Conservation (phyloP, 495 filamentous ascomycete genomes). For the Talaromyces ruber region DNA sequence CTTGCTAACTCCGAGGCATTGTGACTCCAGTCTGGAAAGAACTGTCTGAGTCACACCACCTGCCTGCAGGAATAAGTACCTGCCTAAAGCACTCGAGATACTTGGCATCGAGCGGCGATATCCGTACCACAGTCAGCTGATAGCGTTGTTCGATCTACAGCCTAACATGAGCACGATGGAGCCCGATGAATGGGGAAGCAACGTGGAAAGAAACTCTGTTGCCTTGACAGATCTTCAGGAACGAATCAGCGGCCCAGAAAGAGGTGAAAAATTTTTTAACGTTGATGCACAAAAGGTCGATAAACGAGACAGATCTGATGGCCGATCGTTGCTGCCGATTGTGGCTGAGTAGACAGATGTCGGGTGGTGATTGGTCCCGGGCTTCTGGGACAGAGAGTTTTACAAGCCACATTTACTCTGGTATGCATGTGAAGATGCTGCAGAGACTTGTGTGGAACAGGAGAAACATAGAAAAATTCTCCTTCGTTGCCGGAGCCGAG, state of each 20-base stretch:
- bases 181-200: not conserved
- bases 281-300: not conserved
- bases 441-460: not conserved
- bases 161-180: not conserved
- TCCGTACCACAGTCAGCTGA: not conserved
- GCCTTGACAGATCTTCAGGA: not conserved
- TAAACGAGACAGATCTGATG: not conserved
- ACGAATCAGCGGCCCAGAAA: not conserved
- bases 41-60: not conserved
- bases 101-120: not conserved
- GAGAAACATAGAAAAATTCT: not conserved
- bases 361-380: not conserved
- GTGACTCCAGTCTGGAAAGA: not conserved
- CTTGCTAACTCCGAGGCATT: not conserved
- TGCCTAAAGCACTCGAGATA: not conserved
- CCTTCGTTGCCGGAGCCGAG: not conserved
- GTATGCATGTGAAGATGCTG: not conserved
- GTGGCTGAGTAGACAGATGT: not conserved
- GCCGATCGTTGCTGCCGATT: not conserved
- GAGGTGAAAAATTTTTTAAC: not conserved
- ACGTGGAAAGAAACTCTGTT: not conserved
- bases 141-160: not conserved
- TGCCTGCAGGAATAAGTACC: not conserved
- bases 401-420: conserved; percentile 5
- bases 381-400: not conserved